Evolutionary conservation across 768 basidiomycete genomes (phyloP).

Genomic region (Macrolepiota fuliginosa): DNA sequence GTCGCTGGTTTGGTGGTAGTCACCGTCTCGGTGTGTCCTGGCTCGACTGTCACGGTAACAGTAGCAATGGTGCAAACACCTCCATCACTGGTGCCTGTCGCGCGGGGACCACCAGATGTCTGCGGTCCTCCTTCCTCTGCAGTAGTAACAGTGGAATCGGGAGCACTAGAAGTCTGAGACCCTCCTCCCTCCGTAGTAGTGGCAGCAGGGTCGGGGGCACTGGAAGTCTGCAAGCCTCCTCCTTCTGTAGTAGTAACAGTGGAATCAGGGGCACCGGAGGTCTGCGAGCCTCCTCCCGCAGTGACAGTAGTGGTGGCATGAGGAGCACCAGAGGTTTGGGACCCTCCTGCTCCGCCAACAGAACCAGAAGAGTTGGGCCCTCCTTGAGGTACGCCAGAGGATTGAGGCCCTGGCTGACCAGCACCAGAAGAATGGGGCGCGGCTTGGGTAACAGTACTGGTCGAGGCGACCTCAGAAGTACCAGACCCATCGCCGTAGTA

Average conservation of each 20-base stretch:
- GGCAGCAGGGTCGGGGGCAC: too few relatives aligned
- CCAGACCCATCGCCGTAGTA: not conserved
- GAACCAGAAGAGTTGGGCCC: not conserved
- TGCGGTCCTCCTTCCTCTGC: too few relatives aligned
- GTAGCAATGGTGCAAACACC: not conserved
- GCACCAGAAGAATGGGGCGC: not conserved
- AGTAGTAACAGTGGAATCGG: too few relatives aligned
- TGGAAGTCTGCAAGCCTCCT: too few relatives aligned
- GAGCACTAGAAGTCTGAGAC: too few relatives aligned
- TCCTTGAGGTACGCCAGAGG: not conserved
- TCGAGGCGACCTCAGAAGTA: not conserved
- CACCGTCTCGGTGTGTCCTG: not conserved
- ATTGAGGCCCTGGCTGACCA: not conserved
- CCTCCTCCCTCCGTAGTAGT: too few relatives aligned
- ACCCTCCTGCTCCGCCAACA: not conserved
- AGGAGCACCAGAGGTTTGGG: not conserved
- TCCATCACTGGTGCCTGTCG: not conserved
- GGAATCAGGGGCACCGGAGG: not conserved
- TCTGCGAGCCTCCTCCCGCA: not conserved
- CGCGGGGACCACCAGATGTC: not conserved
- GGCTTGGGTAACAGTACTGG: not conserved
- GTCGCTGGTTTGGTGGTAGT: not conserved
- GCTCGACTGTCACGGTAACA: not conserved
- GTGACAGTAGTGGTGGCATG: not conserved
- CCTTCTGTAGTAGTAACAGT: not conserved